These are phyloP conservation scores for Solanum hybrid DNA, from an alignment of 305 asterid genomes.

Conservation along the genomic window DNA sequence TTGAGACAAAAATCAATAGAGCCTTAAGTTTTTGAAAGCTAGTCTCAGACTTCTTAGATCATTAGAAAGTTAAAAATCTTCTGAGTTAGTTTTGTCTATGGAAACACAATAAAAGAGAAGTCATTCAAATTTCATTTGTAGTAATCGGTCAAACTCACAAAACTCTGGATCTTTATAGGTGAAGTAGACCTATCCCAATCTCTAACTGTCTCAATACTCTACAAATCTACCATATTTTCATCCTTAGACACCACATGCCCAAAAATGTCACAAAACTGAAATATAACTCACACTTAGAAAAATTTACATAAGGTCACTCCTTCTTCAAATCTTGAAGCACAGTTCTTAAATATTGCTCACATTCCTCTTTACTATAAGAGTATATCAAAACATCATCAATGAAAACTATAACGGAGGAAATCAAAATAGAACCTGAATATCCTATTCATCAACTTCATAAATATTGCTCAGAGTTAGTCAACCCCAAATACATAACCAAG, in stretches of 20 bases:
- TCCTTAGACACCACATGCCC: not conserved
- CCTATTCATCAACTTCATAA: too few species aligned
- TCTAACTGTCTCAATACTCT: not conserved
- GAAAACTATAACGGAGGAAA: not conserved
- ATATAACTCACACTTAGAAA: not conserved
- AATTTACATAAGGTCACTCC: not conserved
- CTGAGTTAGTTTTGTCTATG: too few species aligned
- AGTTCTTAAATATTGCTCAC: not conserved
- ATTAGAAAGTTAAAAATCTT: too few species aligned
- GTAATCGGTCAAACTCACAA: too few species aligned
- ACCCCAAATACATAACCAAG: not conserved
- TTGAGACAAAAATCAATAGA: too few species aligned
- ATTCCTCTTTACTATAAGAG: not conserved
- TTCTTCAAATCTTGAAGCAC: not conserved
- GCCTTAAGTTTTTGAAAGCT: too few species aligned
- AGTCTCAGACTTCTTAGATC: too few species aligned
- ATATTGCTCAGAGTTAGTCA: not conserved
- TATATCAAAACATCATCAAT: not conserved
- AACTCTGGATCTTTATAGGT: too few species aligned
- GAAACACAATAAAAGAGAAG: too few species aligned
- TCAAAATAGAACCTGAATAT: not conserved
- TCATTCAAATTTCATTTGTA: too few species aligned
- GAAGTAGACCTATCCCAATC: not conserved
- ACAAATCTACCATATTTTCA: too few species aligned
- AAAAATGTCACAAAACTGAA: too few species aligned